A percentile compares a stretch with the other conserved stretches of the same genome.
These are phyloP conservation scores for Umbilicaria muhlenbergii DNA, from an alignment of 495 filamentous ascomycete species.

Conservation along the genomic window DNA sequence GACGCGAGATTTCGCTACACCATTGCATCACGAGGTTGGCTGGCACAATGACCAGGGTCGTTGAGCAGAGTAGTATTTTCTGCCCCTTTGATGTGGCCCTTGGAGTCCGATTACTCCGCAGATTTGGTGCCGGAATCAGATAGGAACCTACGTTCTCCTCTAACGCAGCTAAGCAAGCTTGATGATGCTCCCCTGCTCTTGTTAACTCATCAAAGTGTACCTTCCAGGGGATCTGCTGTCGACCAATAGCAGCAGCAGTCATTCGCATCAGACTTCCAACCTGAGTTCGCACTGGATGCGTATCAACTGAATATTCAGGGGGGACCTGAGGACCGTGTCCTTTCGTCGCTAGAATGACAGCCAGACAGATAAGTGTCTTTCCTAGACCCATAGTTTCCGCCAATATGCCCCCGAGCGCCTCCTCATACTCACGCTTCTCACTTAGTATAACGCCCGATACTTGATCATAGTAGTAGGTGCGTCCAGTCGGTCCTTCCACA, in stretches of 20 bases:
- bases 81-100: slow-evolving; percentile 26
- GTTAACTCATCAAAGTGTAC: slow-evolving; percentile 30
- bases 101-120: slow-evolving; percentile 28
- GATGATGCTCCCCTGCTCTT: slow-evolving; percentile 21
- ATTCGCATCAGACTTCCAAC: slow-evolving; percentile 48
- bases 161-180: slow-evolving; percentile 39
- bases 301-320: slow-evolving; percentile 34
- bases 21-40: slow-evolving; percentile 40
- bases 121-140: slow-evolving; percentile 29
- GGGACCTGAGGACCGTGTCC: slow-evolving; percentile 53
- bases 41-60: slow-evolving; percentile 42
- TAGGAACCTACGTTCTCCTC: slow-evolving; percentile 37
- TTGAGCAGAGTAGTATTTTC: slow-evolving; percentile 45
- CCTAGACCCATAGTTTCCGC: slow-evolving; percentile 68
- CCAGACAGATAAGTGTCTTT: slow-evolving; percentile 79
- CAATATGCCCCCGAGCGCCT: slow-evolving; percentile 60
- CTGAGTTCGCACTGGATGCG: slow-evolving; percentile 23
- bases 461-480: slow-evolving; percentile 57
- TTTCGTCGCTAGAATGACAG: slow-evolving; percentile 67
- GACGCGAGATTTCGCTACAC: slow-evolving; percentile 44
- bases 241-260: slow-evolving; percentile 52
- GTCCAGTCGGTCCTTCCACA: slow-evolving; percentile 40
- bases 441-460: slow-evolving; percentile 42
- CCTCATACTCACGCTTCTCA: slow-evolving; percentile 56
- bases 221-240: slow-evolving; percentile 55